Base-by-base conservation (phyloP, 2,329 filamentous ascomycete genomes). In the Fusarium graminum region DNA sequence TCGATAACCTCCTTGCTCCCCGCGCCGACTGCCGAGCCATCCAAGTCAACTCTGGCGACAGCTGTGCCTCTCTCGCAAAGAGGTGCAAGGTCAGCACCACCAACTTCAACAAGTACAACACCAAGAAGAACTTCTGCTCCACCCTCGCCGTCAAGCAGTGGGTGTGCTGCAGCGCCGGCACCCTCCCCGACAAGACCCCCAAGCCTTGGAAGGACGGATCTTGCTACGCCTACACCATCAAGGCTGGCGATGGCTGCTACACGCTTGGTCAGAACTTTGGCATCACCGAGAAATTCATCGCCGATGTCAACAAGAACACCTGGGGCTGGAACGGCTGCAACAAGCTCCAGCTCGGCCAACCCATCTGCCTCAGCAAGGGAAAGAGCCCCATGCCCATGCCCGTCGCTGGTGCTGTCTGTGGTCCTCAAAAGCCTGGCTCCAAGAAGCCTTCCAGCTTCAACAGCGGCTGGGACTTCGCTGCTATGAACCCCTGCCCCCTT, bases 401-500 rank as follows among this genome's bases (percentile, higher is more conserved):
- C 0, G 50, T 78, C 6, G 25, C 71, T 4, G 72, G 74, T 12
- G 74, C 76, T 4, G 63, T 74, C 1, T 80, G 78, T 16, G 78
- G 79, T 1, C 78, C 79, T 2, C 72, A 75, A 49, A 71, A 71
- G 36, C 68, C 72, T 4, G 74, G 72, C 8, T 75, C 77, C 0
- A 52, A 44, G 12, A 63, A 61, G n/a, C 74, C 74, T 0, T 16
- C 69, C 0, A 67, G 74, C 13, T 55, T 65, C 2, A 77, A 74
- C n/a, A 75, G 68, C 14, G 34, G 55, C 1, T 59, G 41, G 72
- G 72, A 71, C 47, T 69, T 83, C 5, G 63, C 74, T 1, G 66
- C 72, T 10, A 69, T 85, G 7, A 86, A 85, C 59, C 80, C 77
- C 0, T 86, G 83, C 59, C 80, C 80, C 0, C 71, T 83, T 0